Evolutionary conservation across 2,329 filamentous ascomycete species (phyloP), one percentile per base, ranked within the genome.

Genomic region (Plectosphaerella plurivora): DNA sequence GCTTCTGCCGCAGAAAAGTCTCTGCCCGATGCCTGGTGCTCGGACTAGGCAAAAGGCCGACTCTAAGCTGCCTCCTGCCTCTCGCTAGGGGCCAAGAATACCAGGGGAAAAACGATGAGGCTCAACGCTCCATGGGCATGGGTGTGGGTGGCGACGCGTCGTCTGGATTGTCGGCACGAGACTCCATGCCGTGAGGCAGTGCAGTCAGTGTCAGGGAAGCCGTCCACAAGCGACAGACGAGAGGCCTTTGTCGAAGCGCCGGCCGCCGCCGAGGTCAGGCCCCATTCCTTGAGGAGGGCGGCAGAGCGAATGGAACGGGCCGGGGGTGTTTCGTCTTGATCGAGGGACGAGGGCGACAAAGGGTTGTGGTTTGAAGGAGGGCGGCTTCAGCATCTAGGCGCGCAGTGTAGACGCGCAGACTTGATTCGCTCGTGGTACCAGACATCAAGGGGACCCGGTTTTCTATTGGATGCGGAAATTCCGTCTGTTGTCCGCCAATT

Each of bases 151-250:
- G 41, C 41, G 41, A 44, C 37, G 15, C 15, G 41, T 12, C 41
- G 41, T 44, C 16, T 18, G 41, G 41, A 22, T 12, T 20, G 45
- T 18, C 37, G 48, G 35, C 49, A 49, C 42, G 25, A 48, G 41
- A 44, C 54, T 51, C 36, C 51, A 42, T 9, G 50, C 51, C 22
- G 53, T 60, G 64, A 66, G 61, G 65, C 65, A 63, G 60, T 63
- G 61, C 58, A 50, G 55, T 41, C 37, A n/a, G n/a, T n/a, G 65
- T 65, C 52, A 61, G 61, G 57, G 54, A 54, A 52, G 54, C 55
- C 45, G 48, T 53, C 51, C 46, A 50, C 54, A 52, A 22, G 52
- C 47, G 45, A 20, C 28, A 55, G 65, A 68, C 45, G 63, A 68
- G 65, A 68, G n/a, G 41, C 16, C n/a, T 14, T 20, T 14, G 41